Evolutionary conservation across 768 basidiomycete species (phyloP).

Genomic region (Atractiella rhizophila): DNA sequence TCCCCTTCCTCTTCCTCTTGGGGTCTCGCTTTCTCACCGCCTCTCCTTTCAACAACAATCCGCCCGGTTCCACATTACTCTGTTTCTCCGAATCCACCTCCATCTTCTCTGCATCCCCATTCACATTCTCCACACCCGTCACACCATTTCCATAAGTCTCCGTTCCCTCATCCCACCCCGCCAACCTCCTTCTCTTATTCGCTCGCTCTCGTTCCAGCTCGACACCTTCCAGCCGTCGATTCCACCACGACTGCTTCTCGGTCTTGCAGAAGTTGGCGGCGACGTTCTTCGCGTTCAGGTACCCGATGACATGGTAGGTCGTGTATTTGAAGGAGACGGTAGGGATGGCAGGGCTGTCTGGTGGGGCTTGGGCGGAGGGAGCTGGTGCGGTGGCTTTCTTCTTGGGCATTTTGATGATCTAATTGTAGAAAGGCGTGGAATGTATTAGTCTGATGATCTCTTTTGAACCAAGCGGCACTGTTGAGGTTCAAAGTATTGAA

Average conservation of each 20-base stretch:
- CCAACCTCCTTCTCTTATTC: constrained; percentile 8
- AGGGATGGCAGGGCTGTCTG: background rate
- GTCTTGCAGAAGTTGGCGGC: constrained; percentile 7
- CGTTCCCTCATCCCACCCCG: constrained; percentile 8
- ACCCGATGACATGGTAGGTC: background rate
- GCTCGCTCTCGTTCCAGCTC: constrained; percentile 7
- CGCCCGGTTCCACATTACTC: background rate
- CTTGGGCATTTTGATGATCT: background rate
- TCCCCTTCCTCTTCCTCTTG: background rate
- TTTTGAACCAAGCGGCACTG: no score
- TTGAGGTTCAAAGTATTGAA: no score
- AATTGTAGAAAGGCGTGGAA: background rate
- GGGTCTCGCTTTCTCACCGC: background rate
- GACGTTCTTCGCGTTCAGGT: constrained; percentile 14
- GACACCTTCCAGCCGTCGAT: background rate
- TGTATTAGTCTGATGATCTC: constrained; percentile 1
- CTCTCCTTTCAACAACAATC: background rate
- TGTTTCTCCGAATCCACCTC: constrained; percentile 1
- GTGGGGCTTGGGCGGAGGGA: background rate
- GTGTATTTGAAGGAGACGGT: background rate
- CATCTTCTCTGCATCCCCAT: background rate
- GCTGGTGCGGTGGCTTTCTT: background rate
- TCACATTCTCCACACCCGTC: background rate
- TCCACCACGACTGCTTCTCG: constrained; percentile 9
- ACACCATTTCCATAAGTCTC: no score